Base-by-base conservation (phyloP, 140 eudicot genomes). In the Senecio squalidus region DNA sequence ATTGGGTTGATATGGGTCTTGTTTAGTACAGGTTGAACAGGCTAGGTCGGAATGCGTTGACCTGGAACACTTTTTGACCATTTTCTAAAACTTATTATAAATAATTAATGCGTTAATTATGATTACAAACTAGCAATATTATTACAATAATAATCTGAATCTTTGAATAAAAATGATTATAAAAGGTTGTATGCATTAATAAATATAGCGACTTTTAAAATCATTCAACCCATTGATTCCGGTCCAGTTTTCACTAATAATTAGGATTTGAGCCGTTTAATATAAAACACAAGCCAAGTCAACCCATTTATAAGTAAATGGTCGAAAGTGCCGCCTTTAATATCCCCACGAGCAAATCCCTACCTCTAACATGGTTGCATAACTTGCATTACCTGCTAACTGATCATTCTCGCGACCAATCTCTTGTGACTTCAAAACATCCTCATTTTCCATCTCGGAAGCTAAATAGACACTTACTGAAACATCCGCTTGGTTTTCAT, bases 391-490 rank as follows among this genome's bases (percentile, higher is more conserved):
- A 64, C 77, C 77, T 64, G 62, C 36, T 57, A 57, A 16, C 15
- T 33, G 59, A 41, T 18, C 6, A 29, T 36, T 48, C 33, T 20
- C 14, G 68, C 17, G 9, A 50, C 15, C 59, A 48, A 43, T n/a
- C 45, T 68, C 80, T 44, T 58, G 43, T 34, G 21, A 27, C 41
- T 61, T 38, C 41, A 65, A 41, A 43, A 5, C 17, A 38, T 68
- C 16, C 14, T 30, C 67, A 53, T 48, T 58, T 26, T 33, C 72
- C 70, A 27, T 21, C 57, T 66, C 74, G n/a, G 28, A 48, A 9
- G 57, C 78, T n/a, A 64, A 47, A 20, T 28, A 47, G 2, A 72
- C 67, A 56, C 53, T 47, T 64, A 79, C 79, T 15, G 67, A 9
- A 57, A 70, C 57, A 61, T 64, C 49, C 25, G 64, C 61, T 45